A percentile compares a stretch with the other conserved stretches of the same genome.
These are phyloP conservation scores for Domatiomyces globalis DNA, from an alignment of 2,329 filamentous ascomycete genomes.

Conservation along the genomic window DNA sequence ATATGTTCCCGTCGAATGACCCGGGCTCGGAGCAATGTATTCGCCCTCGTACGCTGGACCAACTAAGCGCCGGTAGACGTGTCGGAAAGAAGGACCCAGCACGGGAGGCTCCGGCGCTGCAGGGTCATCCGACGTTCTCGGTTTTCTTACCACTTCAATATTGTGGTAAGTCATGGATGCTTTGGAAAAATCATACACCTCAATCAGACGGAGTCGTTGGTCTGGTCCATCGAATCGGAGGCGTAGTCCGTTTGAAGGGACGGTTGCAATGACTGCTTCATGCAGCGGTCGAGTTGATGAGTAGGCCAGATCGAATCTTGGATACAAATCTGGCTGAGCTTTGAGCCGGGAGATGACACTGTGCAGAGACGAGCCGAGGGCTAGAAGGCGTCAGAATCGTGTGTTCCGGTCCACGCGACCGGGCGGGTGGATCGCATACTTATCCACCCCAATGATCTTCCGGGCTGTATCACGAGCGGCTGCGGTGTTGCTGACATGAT, in stretches of 20 bases:
- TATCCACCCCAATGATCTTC: slow-evolving; percentile 51
- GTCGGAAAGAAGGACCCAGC: slow-evolving; percentile 62
- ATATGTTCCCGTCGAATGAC: slow-evolving; percentile 55
- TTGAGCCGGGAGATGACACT: slow-evolving; percentile 79
- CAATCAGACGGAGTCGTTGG: slow-evolving; percentile 78
- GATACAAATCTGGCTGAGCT: slow-evolving; percentile 68
- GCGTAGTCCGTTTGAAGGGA: slow-evolving; percentile 76
- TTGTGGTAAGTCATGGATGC: slow-evolving; percentile 70
- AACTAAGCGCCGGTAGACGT: slow-evolving; percentile 85
- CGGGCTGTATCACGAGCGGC: slow-evolving; percentile 50
- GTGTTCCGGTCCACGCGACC: neutral
- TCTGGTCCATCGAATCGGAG: slow-evolving; percentile 88
- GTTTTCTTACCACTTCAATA: slow-evolving; percentile 57
- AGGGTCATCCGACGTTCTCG: slow-evolving; percentile 29
- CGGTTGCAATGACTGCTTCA: slow-evolving; percentile 57
- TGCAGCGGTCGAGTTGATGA: slow-evolving; percentile 60
- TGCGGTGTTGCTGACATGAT: neutral
- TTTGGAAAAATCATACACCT: slow-evolving; percentile 80
- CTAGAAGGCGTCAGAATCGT: slow-evolving; percentile 31
- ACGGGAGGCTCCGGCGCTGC: slow-evolving; percentile 23
- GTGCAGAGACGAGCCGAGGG: slow-evolving; percentile 80
- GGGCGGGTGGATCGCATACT: slow-evolving; percentile 23
- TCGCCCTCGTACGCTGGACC: slow-evolving; percentile 90
- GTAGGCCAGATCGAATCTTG: slow-evolving; percentile 69
- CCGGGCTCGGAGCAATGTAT: slow-evolving; percentile 54